Evolutionary conservation across 345 rosid species (phyloP).

Genomic region (Populus davidiana): DNA sequence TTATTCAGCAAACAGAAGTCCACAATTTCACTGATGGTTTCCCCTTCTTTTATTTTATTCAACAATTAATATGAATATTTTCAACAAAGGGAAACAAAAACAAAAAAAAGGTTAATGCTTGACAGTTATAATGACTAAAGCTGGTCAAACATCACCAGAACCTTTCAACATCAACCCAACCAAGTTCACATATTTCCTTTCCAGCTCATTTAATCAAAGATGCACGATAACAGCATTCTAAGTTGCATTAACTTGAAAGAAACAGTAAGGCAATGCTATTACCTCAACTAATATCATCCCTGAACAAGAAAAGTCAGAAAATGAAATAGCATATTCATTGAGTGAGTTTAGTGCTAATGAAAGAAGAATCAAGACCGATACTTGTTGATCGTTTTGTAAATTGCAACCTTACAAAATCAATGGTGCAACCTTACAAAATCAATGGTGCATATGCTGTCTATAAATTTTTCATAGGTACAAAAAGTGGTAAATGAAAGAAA

Average conservation of each 20-base stretch:
- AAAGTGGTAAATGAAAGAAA: too few species aligned
- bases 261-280: not conserved
- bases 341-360: too few species aligned
- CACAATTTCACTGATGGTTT: not conserved
- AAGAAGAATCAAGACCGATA: not conserved
- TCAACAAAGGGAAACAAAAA: not conserved
- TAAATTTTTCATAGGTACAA: not conserved
- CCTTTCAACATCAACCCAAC: not conserved
- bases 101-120: not conserved
- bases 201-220: not conserved
- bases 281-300: not conserved
- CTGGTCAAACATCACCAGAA: not conserved
- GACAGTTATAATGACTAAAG: not conserved
- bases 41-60: not conserved
- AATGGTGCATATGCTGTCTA: not conserved
- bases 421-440: too few species aligned
- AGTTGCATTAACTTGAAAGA: not conserved
- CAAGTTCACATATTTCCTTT: slow-evolving; percentile 6
- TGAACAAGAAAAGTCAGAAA: not conserved
- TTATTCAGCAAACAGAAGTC: not conserved
- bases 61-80: not conserved
- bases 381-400: not conserved
- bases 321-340: not conserved
- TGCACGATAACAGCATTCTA: not conserved
- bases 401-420: not conserved